Evolutionary conservation across 2,329 filamentous ascomycete genomes (phyloP).

Genomic region (Mycocentrospora acerina): DNA sequence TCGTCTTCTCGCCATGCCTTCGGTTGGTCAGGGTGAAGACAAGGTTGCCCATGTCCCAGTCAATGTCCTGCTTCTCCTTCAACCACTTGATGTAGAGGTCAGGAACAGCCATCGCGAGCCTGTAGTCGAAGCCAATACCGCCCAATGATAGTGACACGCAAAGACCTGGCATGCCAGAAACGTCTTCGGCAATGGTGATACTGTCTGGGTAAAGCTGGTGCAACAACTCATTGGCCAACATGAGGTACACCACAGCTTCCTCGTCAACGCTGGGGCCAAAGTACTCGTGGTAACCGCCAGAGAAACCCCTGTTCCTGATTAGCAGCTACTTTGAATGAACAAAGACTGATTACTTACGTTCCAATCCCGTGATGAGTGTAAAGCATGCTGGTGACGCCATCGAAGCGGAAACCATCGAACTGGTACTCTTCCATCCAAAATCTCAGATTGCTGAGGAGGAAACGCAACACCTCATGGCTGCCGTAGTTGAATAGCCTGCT

Average conservation of each 20-base stretch:
- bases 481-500: conserved; percentile 97
- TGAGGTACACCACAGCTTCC: conserved; percentile 91
- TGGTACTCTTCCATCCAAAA: conserved; percentile 99
- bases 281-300: conserved; percentile 97
- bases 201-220: conserved; percentile 83
- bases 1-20: conserved; percentile 94
- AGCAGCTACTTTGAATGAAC: conserved; percentile 9
- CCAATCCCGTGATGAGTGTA: conserved; percentile 96
- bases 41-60: conserved; percentile 88
- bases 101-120: conserved; percentile 94
- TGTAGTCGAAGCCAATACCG: conserved; percentile 95
- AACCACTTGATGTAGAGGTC: conserved; percentile 99
- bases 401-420: conserved; percentile 97
- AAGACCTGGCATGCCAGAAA: conserved; percentile 97
- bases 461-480: conserved; percentile 90
- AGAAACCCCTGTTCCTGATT: conserved; percentile 71
- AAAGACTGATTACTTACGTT: conserved; percentile 64
- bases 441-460: conserved; percentile 88
- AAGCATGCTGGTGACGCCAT: conserved; percentile 98
- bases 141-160: conserved; percentile 83
- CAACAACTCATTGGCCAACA: conserved; percentile 94
- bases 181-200: conserved; percentile 95
- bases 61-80: conserved; percentile 86
- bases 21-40: conserved; percentile 88
- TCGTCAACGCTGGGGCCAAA: conserved; percentile 88